Percentiles rank a stretch among this genome's conserved stretches.
Conservation (phyloP, 495 filamentous ascomycete species). For the Tuber umbilicatum region DNA sequence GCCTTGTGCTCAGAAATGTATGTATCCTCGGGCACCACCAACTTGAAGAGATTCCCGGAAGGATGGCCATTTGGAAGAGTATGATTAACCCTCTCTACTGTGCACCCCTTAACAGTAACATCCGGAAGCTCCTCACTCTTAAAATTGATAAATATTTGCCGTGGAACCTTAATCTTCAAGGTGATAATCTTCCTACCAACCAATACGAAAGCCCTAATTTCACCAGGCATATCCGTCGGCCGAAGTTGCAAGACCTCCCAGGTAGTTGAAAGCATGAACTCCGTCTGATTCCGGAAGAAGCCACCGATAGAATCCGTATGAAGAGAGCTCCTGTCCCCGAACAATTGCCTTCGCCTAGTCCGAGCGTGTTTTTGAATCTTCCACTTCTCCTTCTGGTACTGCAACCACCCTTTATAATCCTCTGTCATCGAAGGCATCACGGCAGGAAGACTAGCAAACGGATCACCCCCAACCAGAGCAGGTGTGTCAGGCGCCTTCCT, state of each 20-base stretch:
- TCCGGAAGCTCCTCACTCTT: conserved; percentile 80
- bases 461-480: conserved; percentile 59
- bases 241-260: conserved; percentile 92
- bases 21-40: conserved; percentile 78
- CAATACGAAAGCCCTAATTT: conserved; percentile 81
- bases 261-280: conserved; percentile 77
- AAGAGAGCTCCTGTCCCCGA: conserved; percentile 71
- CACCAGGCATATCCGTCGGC: conserved; percentile 70
- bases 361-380: conserved; percentile 93
- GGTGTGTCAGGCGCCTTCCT: conserved; percentile 70
- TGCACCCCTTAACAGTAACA: conserved; percentile 77
- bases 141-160: conserved; percentile 85
- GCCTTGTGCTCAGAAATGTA: conserved; percentile 79
- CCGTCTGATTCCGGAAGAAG: conserved; percentile 85
- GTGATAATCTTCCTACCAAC: conserved; percentile 86
- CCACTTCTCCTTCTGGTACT: conserved; percentile 99
- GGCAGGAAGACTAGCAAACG: conserved; percentile 74
- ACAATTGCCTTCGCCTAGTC: conserved; percentile 78
- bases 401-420: conserved; percentile 81
- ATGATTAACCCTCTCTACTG: conserved; percentile 83
- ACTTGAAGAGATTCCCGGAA: conserved; percentile 86
- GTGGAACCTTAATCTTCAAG: conserved; percentile 80
- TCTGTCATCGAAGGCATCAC: conserved; percentile 79
- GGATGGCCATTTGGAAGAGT: conserved; percentile 92
- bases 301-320: conserved; percentile 68